Base-by-base conservation (phyloP, 306 rosid genomes). In the Inga laurina region DNA sequence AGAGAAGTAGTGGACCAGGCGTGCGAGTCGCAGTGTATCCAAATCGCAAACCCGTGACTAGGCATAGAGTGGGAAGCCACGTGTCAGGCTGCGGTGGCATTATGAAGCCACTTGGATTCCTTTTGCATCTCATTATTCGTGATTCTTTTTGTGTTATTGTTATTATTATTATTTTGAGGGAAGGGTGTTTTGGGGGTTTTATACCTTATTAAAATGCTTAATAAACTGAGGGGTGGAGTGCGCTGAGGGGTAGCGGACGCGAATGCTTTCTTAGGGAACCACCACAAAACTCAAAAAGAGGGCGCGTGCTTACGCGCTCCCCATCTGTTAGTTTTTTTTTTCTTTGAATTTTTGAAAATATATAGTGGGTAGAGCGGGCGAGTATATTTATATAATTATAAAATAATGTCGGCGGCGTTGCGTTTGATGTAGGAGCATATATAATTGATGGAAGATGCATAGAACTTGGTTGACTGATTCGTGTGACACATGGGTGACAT, bases 401-500 rank as follows among this genome's bases (percentile, higher is more conserved):
- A 51, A 54, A 54, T 6, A 41, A 71, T 73, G 88, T 79, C 84
- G 86, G 86, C 84, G 89, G 76, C 84, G 82, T 81, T 83, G 84
- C 48, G 59, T 52, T 76, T 21, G 49, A 34, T 44, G 52, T 10
- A 1, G 32, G 34, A 1, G 27, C 59, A 18, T n/a, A 21, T 56
- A 57, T 57, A 57, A 57, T 57, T 57, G 65, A 27, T 27, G 34
- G 19, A 68, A 10, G 4, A 14, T 35, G 35, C 19, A 4, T 24
- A 1, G 41, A 72, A 45, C 51, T 32, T 24, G 76, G 48, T 84
- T 84, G 89, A 86, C 85, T 87, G 83, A 15, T 14, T 35, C 72
- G 30, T 2, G 2, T 77, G 86, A 82, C 83, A 79, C 80, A 56
- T 84, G 85, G 80, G 74, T 86, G 92, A 89, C 84, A 90, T 62